Conservation (phyloP, 106 monocot genomes). For the Dendrobium officinale region DNA sequence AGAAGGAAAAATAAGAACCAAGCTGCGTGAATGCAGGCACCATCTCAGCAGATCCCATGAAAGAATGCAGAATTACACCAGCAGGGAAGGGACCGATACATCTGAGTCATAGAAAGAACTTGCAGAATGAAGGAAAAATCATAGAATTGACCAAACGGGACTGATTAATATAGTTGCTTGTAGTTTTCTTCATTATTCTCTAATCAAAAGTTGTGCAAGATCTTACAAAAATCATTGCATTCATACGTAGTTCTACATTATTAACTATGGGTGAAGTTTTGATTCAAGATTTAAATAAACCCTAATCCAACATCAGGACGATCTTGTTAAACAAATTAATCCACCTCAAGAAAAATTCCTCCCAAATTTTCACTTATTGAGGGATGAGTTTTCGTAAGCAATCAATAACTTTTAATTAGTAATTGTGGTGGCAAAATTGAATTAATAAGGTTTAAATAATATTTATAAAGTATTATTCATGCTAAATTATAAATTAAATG, state of each 20-base stretch:
- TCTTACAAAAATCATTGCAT: too few relatives aligned
- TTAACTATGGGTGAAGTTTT: not conserved
- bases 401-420: not conserved
- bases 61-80: conserved; percentile 85
- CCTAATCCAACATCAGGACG: not conserved
- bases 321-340: not conserved
- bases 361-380: not conserved
- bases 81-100: conserved; percentile 68
- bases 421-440: not conserved
- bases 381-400: not conserved
- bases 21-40: conserved; percentile 59
- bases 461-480: not conserved
- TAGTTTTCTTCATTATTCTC: too few relatives aligned
- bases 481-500: not conserved
- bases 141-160: not conserved
- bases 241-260: too few relatives aligned
- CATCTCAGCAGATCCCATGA: conserved; percentile 91
- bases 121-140: not conserved
- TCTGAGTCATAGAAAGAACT: conserved; percentile 21
- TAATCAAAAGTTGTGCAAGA: too few relatives aligned
- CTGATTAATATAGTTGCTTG: too few relatives aligned
- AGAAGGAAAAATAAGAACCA: conserved; percentile 88
- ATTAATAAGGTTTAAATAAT: not conserved
- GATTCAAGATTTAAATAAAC: not conserved
- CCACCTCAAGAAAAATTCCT: not conserved